Base-by-base conservation (phyloP, 2,329 filamentous ascomycete species). In the Venturiaceae sp. region DNA sequence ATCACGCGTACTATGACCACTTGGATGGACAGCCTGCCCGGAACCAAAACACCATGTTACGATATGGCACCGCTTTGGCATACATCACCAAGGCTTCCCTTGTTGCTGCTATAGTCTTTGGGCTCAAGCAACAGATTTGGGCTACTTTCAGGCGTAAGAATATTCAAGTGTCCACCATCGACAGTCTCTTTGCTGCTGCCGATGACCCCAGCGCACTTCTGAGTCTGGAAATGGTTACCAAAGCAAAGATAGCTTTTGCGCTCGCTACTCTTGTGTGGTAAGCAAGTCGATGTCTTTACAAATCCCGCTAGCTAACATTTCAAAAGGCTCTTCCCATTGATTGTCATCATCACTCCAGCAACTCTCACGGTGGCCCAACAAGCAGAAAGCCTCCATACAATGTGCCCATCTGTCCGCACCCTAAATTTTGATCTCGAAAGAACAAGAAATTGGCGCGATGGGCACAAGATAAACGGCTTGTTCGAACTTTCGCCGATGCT, bases 91-190 rank as follows among this genome's bases (percentile, higher is more conserved):
- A 71, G 60, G 68, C 68, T 26, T 70, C 66, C 23, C 63, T 72
- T 39, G 69, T 71, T 8, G 69, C 67, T 7, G 63, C 63, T 5
- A 65, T 68, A 7, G 63, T 72, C 21, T 62, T 72, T 37, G 68
- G 68, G 56, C 72, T 72, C 55, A 63, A 69, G 36, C 71, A 72
- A 55, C 60, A 70, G 32, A 71, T 72, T 62, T 72, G 71, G 71
- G 65, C 68, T 33, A 72, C 71, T 0, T 68, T 72, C 58, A 63
- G 70, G 36, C 63, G 58, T 5, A 70, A 68, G 52, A 69, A 70
- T 0, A 67, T 72, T 66, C 72, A 69, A 3, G 66, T 72, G 46
- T 65, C 63, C 11, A 69, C 67, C 11, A 72, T 72, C 50, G 71
- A 72, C 61, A 66, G 68, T 2, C 63, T 72, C 0, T 72, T 72